Conservation (phyloP, 2,329 filamentous ascomycete species). For the Boeremia exigua region DNA sequence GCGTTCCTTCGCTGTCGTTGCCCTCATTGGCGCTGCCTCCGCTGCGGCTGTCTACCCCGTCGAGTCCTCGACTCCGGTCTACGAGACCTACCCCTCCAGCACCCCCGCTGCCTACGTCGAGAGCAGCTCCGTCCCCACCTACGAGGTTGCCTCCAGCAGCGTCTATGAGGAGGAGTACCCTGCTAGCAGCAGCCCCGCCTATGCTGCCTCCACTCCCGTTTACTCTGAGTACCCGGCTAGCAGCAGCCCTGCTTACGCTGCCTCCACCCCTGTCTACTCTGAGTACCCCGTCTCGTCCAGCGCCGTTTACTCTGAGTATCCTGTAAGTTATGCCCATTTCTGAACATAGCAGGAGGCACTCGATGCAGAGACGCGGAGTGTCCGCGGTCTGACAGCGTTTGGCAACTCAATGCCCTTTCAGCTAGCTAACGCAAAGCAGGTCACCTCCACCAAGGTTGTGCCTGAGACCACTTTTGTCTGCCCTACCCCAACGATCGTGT, state of each 20-base stretch:
- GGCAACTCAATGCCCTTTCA: not conserved
- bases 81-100: conserved; percentile 13
- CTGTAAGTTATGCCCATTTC: too few species aligned
- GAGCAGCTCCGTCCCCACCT: not conserved
- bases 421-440: not conserved
- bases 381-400: not conserved
- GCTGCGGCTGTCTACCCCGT: conserved; percentile 3
- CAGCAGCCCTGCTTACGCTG: too few species aligned
- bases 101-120: not conserved
- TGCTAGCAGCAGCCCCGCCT: conserved; percentile 8
- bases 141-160: not conserved
- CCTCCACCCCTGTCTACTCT: conserved; percentile 10
- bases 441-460: conserved; percentile 16
- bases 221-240: conserved; percentile 7
- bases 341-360: not conserved
- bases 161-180: conserved; percentile 1
- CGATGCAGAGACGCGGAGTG: not conserved
- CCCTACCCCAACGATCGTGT: conserved; percentile 24
- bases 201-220: conserved; percentile 16
- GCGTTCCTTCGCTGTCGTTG: conserved; percentile 45
- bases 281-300: conserved; percentile 5
- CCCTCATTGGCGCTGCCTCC: conserved; percentile 13
- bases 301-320: too few species aligned
- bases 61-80: conserved; percentile 30
- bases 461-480: conserved; percentile 22